Conservation (phyloP, 805 yeast genomes). For the Saccharomycopsis lassenensis region DNA sequence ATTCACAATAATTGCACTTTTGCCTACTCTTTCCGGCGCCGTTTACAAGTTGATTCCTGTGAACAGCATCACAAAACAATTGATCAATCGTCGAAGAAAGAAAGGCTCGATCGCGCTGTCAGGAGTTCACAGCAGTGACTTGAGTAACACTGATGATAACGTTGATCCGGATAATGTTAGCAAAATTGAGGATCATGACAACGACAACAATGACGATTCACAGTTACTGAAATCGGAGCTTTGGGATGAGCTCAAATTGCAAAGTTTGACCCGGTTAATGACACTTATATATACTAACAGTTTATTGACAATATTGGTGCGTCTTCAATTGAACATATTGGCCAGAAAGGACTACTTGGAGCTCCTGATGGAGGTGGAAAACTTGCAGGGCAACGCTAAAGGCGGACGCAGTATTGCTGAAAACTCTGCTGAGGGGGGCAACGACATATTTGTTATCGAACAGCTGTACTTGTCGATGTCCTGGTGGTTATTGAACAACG, state of each 20-base stretch:
- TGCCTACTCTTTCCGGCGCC: conserved; percentile 65
- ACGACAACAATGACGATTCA: neutral
- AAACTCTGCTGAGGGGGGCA: conserved; percentile 18
- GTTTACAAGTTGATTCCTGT: conserved; percentile 54
- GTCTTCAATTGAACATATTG: conserved; percentile 77
- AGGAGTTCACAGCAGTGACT: too few relatives aligned
- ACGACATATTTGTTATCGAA: conserved; percentile 45
- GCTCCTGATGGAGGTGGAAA: conserved; percentile 63
- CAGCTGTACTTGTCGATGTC: conserved; percentile 78
- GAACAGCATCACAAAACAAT: conserved; percentile 58
- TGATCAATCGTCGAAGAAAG: conserved; percentile 34
- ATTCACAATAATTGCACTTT: conserved; percentile 69
- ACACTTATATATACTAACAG: conserved; percentile 61
- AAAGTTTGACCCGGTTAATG: conserved; percentile 62
- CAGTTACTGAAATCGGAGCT: conserved; percentile 49
- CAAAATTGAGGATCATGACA: neutral
- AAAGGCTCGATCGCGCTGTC: too few relatives aligned
- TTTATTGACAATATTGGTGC: conserved; percentile 62
- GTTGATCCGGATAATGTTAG: conserved; percentile 22
- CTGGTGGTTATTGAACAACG: conserved; percentile 90
- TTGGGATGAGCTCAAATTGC: conserved; percentile 74
- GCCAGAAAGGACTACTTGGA: conserved; percentile 81
- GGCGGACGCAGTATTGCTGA: conserved; percentile 16
- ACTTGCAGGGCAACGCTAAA: conserved; percentile 26
- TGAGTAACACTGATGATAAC: too few relatives aligned